Percentiles rank a stretch among this genome's conserved stretches.
Conservation (phyloP, 129 eudicot species). For the Daucus carota region DH1_v3.0 NC_030381.2:27293001-27293500, state of each 20-base stretch:
- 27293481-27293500: too few relatives aligned
- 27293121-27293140: not conserved
- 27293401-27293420: too few relatives aligned
- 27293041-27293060: not conserved
- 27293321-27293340: not conserved
- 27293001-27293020: not conserved
- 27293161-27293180: not conserved
- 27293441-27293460: too few relatives aligned
- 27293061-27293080: not conserved
- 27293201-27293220: not conserved
- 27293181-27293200: not conserved
- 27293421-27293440: too few relatives aligned
- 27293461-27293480: too few relatives aligned
- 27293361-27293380: not conserved
- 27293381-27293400: not conserved
- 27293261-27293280: not conserved
- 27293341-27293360: not conserved
- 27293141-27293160: not conserved
- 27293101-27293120: not conserved
- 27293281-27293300: not conserved
- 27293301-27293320: not conserved
- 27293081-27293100: not conserved
- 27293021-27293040: not conserved
- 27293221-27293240: not conserved
- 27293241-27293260: not conserved